Evolutionary conservation across 2,329 filamentous ascomycete species (phyloP).

Genomic region (Diaporthe citri): DNA sequence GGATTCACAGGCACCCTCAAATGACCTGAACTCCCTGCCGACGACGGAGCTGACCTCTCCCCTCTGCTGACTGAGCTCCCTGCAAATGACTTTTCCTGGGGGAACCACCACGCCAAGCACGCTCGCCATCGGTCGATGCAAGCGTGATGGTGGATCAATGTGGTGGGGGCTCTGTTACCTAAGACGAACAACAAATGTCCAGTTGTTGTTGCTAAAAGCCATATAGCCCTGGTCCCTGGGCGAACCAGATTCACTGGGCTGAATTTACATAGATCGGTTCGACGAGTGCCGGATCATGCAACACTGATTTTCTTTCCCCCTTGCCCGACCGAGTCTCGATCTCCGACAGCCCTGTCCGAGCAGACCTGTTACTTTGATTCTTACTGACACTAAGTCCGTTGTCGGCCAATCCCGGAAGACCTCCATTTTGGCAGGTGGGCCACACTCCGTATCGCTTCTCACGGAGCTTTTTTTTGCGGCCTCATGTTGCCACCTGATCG

Average conservation of each 20-base stretch:
- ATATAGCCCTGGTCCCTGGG: conserved; percentile 13
- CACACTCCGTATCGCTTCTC: neutral
- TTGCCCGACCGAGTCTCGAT: conserved; percentile 16
- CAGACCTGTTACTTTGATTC: conserved; percentile 1
- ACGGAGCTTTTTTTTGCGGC: neutral
- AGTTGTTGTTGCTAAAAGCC: neutral
- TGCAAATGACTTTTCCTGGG: neutral
- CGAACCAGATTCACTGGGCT: conserved; percentile 7
- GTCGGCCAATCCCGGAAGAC: conserved; percentile 14
- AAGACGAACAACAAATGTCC: neutral
- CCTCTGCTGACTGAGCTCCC: neutral
- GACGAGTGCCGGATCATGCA: conserved; percentile 17
- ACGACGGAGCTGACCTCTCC: conserved; percentile 11
- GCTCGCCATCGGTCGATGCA: conserved; percentile 27
- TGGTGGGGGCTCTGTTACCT: conserved; percentile 25
- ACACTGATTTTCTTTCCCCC: neutral
- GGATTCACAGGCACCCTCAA: conserved; percentile 5
- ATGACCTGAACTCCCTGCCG: conserved; percentile 3
- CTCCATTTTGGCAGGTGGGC: conserved; percentile 1
- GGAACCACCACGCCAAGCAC: conserved; percentile 19
- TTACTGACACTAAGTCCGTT: neutral
- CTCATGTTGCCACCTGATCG: neutral
- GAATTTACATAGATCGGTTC: conserved; percentile 21
- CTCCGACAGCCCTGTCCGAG: conserved; percentile 27
- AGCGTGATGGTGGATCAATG: conserved; percentile 15